Evolutionary conservation across 345 rosid genomes (phyloP).

Genomic region (Moringa oleifera): DNA sequence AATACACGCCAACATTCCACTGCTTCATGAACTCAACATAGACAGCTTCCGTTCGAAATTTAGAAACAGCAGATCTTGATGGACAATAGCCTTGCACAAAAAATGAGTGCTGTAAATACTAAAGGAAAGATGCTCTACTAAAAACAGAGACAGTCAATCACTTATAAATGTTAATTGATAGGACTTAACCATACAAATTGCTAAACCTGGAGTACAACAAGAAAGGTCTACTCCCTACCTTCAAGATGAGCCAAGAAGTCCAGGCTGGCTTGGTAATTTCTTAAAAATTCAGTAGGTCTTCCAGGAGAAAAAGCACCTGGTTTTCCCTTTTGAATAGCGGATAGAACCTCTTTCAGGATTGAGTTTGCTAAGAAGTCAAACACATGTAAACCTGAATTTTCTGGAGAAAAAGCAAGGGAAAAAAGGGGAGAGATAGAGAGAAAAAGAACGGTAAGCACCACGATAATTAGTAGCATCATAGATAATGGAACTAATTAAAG

Average conservation of each 20-base stretch:
- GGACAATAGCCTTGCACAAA: constrained; percentile 91
- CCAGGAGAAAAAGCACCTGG: constrained; percentile 99
- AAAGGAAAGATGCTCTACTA: neutral
- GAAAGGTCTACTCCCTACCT: constrained; percentile 49
- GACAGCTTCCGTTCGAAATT: constrained; percentile 70
- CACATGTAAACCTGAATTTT: constrained; percentile 91
- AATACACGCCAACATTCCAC: constrained; percentile 95
- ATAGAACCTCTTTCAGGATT: constrained; percentile 84
- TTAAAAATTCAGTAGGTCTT: constrained; percentile 88
- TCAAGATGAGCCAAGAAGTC: constrained; percentile 84
- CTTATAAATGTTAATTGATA: constrained; percentile 9
- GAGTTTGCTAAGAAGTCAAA: constrained; percentile 96
- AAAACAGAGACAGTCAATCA: too few species aligned
- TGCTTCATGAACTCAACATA: constrained; percentile 86
- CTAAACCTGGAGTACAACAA: constrained; percentile 11
- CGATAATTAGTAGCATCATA: neutral
- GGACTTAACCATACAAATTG: constrained; percentile 13
- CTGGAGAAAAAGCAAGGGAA: constrained; percentile 30
- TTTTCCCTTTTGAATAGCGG: constrained; percentile 82
- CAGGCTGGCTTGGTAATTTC: constrained; percentile 85
- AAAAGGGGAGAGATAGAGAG: neutral
- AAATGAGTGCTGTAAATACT: constrained; percentile 25
- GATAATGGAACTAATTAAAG: neutral
- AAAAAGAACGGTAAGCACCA: too few species aligned
- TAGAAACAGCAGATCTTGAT: constrained; percentile 86